Evolutionary conservation across 805 yeast species (phyloP), one percentile per base, ranked within the genome.

Genomic region (Candida wancherniae): DNA sequence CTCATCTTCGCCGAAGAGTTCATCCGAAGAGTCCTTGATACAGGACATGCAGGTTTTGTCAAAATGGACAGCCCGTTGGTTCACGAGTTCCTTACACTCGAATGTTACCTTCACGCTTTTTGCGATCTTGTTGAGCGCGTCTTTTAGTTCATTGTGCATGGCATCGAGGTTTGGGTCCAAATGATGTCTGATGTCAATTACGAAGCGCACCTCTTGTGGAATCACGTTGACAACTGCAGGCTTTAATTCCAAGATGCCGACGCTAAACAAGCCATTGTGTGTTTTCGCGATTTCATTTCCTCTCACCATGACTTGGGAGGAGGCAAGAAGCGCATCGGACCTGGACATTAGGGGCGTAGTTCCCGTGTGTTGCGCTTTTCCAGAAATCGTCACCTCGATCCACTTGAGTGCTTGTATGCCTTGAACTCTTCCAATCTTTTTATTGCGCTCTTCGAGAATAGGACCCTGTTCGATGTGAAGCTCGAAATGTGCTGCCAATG

Each of bases 391-490:
- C 15, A 76, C 63, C 27, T 68, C 72, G 32, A 66, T 61, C 88
- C 88, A 80, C 26, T 64, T 55, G 44, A 74, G 75, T 2, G 80
- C 81, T 51, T 80, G 87, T 19, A 71, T 83, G 19, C 82, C 83
- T 9, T 62, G 63, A 7, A 80, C 86, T 26, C 80, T 60, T 19
- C 88, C 88, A 34, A 80, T 72, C 35, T 68, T 67, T 45, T 73
- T 72, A 4, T 66, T 47, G 19, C 66, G 67, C 15, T 67, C 65
- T 48, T 80, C 85, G 29, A 80, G 62, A 22, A 78, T 66, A 9
- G 87, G 87, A 5, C 88, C 88, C 54, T 80, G 88, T 48, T 80
- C 87, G 38, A 80, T 80, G 48, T 80, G 88, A 33, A 80, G 61
- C 51, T 80, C 88, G 50, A 80, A 80, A 53, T 80, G 86, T 7